These are phyloP conservation scores for Diplotaxis tenuifolia DNA, from an alignment of 345 rosid species.

Conservation along the genomic window DNA sequence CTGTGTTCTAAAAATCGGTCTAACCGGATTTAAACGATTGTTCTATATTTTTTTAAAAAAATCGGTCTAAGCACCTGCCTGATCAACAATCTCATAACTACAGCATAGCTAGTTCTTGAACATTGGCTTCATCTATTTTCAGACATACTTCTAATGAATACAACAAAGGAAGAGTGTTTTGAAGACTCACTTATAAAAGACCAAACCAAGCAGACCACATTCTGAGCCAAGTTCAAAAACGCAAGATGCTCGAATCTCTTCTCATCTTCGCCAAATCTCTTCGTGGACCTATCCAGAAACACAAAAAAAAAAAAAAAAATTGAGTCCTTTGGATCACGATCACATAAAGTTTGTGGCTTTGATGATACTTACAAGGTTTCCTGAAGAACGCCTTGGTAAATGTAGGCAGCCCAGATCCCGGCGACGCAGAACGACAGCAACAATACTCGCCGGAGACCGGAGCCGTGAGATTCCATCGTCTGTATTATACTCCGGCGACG, in stretches of 20 bases:
- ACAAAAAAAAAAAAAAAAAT: background rate
- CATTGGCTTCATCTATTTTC: no score
- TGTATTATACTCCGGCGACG: background rate
- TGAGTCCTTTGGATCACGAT: background rate
- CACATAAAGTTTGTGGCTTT: background rate
- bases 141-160: no score
- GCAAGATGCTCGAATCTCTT: conserved; percentile 92
- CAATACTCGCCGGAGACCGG: conserved; percentile 68
- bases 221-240: conserved; percentile 90
- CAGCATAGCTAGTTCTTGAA: no score
- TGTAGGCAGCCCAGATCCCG: conserved; percentile 95
- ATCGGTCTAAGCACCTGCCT: no score
- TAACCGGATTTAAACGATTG: no score
- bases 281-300: conserved; percentile 61
- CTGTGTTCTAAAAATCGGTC: no score
- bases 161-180: background rate
- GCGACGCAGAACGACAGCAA: conserved; percentile 80
- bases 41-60: no score
- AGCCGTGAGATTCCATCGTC: conserved; percentile 62
- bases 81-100: no score
- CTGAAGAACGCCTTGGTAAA: conserved; percentile 93
- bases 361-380: conserved; percentile 70
- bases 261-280: conserved; percentile 82
- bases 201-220: conserved; percentile 86
- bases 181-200: conserved; percentile 78